Evolutionary conservation across 2,329 filamentous ascomycete species (phyloP).

Genomic region (Cordyceps sp.): DNA sequence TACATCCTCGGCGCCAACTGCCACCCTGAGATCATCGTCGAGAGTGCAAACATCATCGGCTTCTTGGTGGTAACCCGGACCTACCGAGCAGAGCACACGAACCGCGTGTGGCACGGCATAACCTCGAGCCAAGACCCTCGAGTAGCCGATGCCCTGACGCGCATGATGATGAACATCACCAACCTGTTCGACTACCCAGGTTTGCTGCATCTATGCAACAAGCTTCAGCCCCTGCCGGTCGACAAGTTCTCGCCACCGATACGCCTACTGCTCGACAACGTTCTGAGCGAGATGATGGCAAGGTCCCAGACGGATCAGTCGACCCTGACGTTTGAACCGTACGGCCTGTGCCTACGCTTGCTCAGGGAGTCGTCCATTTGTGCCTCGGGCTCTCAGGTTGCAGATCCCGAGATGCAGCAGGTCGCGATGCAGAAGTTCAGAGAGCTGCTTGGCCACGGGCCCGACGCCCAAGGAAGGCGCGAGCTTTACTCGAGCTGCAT

Average conservation of each 20-base stretch:
- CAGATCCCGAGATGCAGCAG: slow-evolving; percentile 43
- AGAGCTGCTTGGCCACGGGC: slow-evolving; percentile 39
- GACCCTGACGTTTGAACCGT: slow-evolving; percentile 23
- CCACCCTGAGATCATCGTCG: slow-evolving; percentile 73
- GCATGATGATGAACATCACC: slow-evolving; percentile 37
- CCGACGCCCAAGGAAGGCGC: slow-evolving; percentile 35
- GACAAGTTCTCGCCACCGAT: slow-evolving; percentile 44
- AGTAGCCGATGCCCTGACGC: slow-evolving; percentile 63
- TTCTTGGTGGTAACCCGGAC: slow-evolving; percentile 69
- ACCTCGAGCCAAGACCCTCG: slow-evolving; percentile 68
- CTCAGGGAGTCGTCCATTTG: slow-evolving; percentile 54
- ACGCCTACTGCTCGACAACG: slow-evolving; percentile 40
- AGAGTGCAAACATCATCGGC: slow-evolving; percentile 69
- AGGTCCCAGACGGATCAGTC: slow-evolving; percentile 23
- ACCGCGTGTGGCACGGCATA: slow-evolving; percentile 72
- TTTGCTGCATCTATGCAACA: slow-evolving; percentile 52
- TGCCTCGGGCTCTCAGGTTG: slow-evolving; percentile 33
- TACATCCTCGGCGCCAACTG: slow-evolving; percentile 86
- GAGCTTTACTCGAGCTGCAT: slow-evolving; percentile 52
- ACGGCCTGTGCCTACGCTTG: slow-evolving; percentile 43
- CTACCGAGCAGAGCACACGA: slow-evolving; percentile 56
- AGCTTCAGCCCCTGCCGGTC: slow-evolving; percentile 48
- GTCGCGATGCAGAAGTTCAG: slow-evolving; percentile 46
- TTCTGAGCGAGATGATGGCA: slow-evolving; percentile 32
- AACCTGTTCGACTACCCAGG: slow-evolving; percentile 29